Evolutionary conservation across 2,329 filamentous ascomycete species (phyloP).

Genomic region (Ascochyta lentis): DNA sequence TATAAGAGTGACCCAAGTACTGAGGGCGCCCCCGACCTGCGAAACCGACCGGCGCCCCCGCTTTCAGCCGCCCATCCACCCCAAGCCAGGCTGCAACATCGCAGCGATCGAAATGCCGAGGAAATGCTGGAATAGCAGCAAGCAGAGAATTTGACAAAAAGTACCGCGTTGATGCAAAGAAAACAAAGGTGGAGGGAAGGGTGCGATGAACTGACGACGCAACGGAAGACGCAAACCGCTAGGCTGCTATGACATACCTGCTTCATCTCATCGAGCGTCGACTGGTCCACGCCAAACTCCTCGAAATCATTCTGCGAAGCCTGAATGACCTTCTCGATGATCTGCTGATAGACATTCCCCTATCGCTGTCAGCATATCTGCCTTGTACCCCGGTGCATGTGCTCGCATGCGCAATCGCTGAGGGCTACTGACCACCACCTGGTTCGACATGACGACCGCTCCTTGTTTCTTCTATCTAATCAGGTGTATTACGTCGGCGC

Average conservation of each 20-base stretch:
- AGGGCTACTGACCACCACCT: constrained; percentile 48
- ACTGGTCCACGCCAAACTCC: constrained; percentile 89
- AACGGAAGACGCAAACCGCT: constrained; percentile 24
- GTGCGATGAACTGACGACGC: constrained; percentile 17
- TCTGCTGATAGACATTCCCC: constrained; percentile 86
- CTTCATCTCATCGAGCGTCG: constrained; percentile 84
- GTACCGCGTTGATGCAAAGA: neutral
- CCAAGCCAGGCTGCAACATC: constrained; percentile 31
- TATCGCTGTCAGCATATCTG: constrained; percentile 41
- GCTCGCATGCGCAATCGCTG: constrained; percentile 24
- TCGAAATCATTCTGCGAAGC: constrained; percentile 91
- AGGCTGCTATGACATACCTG: constrained; percentile 68
- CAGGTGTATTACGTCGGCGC: constrained; percentile 20
- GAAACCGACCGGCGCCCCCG: constrained; percentile 49
- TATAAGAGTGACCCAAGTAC: constrained; percentile 59
- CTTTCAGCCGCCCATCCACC: constrained; percentile 48
- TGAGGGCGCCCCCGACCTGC: constrained; percentile 49
- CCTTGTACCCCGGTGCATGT: constrained; percentile 21
- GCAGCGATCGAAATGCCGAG: constrained; percentile 26
- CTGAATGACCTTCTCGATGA: constrained; percentile 74
- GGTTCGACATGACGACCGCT: constrained; percentile 46
- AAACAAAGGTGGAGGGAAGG: constrained; percentile 9
- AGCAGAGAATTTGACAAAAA: constrained; percentile 3
- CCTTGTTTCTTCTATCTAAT: constrained; percentile 26
- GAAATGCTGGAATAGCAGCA: constrained; percentile 25